Percentiles rank a stretch among this genome's conserved stretches.
phyloP scores from a whole-genome alignment of 2,329 filamentous ascomycete species.

The Beauveria rudraprayagi region DNA sequence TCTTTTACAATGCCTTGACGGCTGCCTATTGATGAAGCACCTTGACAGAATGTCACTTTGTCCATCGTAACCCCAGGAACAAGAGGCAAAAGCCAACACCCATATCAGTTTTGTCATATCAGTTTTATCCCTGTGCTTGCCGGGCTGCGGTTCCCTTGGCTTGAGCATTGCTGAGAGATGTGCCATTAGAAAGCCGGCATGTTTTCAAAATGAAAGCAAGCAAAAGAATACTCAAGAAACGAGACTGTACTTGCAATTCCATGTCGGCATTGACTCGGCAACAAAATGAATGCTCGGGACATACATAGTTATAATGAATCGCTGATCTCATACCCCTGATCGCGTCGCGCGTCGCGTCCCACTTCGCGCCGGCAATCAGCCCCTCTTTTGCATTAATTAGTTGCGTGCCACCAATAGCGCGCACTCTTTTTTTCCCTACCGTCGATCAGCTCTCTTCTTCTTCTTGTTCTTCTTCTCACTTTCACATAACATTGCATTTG shows the following conservation, averaged over 20 bases:
- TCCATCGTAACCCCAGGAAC: too few relatives aligned
- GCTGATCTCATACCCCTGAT: neutral
- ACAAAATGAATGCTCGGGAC: neutral
- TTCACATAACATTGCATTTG: neutral
- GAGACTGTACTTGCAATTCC: neutral
- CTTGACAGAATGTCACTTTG: too few relatives aligned
- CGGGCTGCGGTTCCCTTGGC: too few relatives aligned
- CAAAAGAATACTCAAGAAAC: too few relatives aligned
- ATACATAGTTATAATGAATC: neutral
- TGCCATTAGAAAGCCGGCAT: too few relatives aligned
- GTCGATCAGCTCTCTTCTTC: neutral
- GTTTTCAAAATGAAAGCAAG: too few relatives aligned
- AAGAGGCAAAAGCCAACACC: too few relatives aligned
- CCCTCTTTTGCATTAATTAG: neutral
- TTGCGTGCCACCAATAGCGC: neutral
- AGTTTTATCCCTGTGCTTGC: too few relatives aligned
- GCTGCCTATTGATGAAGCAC: too few relatives aligned
- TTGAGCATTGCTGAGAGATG: too few relatives aligned
- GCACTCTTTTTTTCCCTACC: neutral
- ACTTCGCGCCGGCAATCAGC: neutral
- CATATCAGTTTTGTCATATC: too few relatives aligned
- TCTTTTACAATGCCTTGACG: too few relatives aligned
- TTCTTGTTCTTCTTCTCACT: neutral
- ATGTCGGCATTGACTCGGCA: neutral
- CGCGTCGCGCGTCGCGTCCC: conserved; percentile 5